Evolutionary conservation across 169 alveolate genomes (phyloP).

Genomic region (Babesia sp.): DNA sequence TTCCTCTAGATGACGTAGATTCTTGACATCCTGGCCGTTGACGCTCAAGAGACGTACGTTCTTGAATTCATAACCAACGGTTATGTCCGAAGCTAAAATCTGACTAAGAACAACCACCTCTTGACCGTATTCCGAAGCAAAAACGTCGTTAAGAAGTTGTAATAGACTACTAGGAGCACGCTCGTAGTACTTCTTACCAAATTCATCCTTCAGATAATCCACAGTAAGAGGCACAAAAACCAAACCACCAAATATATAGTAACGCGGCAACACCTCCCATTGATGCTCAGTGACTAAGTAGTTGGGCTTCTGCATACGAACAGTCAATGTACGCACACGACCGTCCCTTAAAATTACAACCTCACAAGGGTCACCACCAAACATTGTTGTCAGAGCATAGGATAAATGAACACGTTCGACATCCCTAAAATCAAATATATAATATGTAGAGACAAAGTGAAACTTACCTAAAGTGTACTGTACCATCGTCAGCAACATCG

Average conservation of each 20-base stretch:
- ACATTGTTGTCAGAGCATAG: slow-evolving; percentile 66
- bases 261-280: slow-evolving; percentile 81
- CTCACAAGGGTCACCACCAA: slow-evolving; percentile 69
- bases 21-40: slow-evolving; percentile 52
- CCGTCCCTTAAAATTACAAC: slow-evolving; percentile 64
- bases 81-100: slow-evolving; percentile 74
- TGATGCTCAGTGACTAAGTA: slow-evolving; percentile 80
- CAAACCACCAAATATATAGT: slow-evolving; percentile 81
- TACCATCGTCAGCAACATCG: slow-evolving; percentile 83
- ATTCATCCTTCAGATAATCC: slow-evolving; percentile 71
- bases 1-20: slow-evolving; percentile 64
- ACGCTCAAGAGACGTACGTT: slow-evolving; percentile 60
- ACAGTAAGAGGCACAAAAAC: slow-evolving; percentile 79
- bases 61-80: slow-evolving; percentile 73
- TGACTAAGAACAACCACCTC: slow-evolving; percentile 76
- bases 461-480: slow-evolving; percentile 76
- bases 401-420: slow-evolving; percentile 75
- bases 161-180: slow-evolving; percentile 58
- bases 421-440: slow-evolving; percentile 49
- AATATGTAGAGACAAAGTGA: not conserved
- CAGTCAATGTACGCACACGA: slow-evolving; percentile 52
- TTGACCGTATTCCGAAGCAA: slow-evolving; percentile 49
- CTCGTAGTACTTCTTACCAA: slow-evolving; percentile 64
- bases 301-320: slow-evolving; percentile 65
- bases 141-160: slow-evolving; percentile 46